Conservation (phyloP, 345 rosid species). For the Arabidopsis suecica region DNA sequence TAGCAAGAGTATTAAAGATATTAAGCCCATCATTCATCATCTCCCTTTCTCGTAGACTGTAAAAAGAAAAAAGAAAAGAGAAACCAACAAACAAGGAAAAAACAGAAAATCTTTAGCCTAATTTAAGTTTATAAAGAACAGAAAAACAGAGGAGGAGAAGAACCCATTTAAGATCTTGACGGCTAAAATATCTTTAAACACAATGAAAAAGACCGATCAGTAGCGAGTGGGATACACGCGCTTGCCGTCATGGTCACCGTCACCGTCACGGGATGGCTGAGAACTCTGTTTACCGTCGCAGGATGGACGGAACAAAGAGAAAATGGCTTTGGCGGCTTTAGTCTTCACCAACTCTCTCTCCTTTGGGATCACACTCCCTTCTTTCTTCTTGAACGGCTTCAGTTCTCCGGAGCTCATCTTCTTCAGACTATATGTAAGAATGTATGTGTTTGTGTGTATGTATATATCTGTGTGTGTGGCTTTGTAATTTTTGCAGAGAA, state of each 20-base stretch:
- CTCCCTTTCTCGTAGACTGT: not conserved
- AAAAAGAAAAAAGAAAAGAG: not conserved
- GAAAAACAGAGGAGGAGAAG: constrained; percentile 14
- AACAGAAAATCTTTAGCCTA: not conserved
- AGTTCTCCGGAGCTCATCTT: constrained; percentile 11
- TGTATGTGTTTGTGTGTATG: constrained; percentile 14
- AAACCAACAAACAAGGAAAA: not conserved
- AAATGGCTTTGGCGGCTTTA: constrained; percentile 40
- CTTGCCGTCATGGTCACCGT: not conserved
- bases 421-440: not conserved
- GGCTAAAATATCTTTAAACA: constrained; percentile 2
- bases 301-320: constrained; percentile 23
- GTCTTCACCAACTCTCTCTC: constrained; percentile 55
- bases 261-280: not conserved
- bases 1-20: constrained; percentile 2
- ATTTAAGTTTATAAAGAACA: constrained; percentile 10
- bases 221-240: constrained; percentile 33
- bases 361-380: constrained; percentile 51
- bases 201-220: constrained; percentile 9
- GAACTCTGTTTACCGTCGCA: constrained; percentile 11
- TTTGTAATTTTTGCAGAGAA: not conserved
- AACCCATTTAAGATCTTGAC: constrained; percentile 26
- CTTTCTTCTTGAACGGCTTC: constrained; percentile 47
- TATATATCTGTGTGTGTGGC: not conserved
- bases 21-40: not conserved